Base-by-base conservation (phyloP, 2,329 filamentous ascomycete genomes). In the Geosmithia putterillii region DNA sequence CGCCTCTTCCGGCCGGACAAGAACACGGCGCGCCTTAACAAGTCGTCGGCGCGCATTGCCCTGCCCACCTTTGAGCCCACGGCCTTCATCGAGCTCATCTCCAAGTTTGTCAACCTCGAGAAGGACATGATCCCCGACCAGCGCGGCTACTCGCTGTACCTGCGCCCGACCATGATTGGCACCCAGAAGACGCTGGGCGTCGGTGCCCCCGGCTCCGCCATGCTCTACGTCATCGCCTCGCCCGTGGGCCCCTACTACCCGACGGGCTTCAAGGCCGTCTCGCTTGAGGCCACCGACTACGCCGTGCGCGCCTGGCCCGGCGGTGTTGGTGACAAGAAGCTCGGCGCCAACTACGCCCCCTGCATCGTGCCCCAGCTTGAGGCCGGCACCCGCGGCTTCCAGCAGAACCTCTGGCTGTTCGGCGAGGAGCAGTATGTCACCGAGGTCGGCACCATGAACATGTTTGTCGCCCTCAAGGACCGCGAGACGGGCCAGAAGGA, bases 401-500 rank as follows among this genome's bases (percentile, higher is more conserved):
- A 96, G 67, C 92, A 98, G 71, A 98, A 96, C 66, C 74, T 98
- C 43, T 98, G 92, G 92, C 70, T 98, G 25, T 98, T 96, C 59
- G 89, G 89, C 38, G 82, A 94, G 57, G 87, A 96, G 64, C 87
- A 96, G 62, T 95, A 83, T 57, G 82, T 96, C 46, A 98, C 92
- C 40, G 92, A 98, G 66, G 92, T 95, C 45, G 92, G 92, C 56
- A 96, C 92, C 45, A 98, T 98, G 92, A 98, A 98, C 67, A 80
- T 98, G 61, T 98, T 96, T 57, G 82, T 83, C 25, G 89, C 84
- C 37, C 66, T 96, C 54, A 80, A 79, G 67, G 80, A 94, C 70
- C 86, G 85, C 72, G 74, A 85, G 62, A 92, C 87, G 12, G 92
- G 90, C 7, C 76, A 89, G 67, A 90, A 89, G 58, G 89, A 95